Conservation (phyloP, 768 basidiomycete genomes). For the Collybiopsis confluens region DNA sequence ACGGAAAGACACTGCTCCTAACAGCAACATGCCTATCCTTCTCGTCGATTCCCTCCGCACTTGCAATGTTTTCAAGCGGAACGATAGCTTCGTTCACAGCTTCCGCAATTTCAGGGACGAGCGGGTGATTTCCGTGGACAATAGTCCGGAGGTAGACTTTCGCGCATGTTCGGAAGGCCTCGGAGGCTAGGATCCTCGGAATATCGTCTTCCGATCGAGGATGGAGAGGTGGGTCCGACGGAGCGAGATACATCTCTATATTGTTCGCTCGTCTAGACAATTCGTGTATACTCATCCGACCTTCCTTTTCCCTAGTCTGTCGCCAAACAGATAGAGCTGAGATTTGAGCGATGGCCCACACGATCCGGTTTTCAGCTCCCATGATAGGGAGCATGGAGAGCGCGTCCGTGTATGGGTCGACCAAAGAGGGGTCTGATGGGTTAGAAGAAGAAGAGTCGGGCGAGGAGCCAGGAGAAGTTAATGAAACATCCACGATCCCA, state of each 20-base stretch:
- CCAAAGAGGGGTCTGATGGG: too few relatives aligned
- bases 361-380: constrained; percentile 79
- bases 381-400: constrained; percentile 79
- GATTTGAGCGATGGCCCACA: constrained; percentile 77
- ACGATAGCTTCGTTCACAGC: constrained; percentile 51
- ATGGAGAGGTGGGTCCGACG: constrained; percentile 14
- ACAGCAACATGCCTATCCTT: constrained; percentile 50
- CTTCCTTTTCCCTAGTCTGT: constrained; percentile 28
- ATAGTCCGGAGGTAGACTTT: constrained; percentile 74
- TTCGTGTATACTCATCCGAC: constrained; percentile 53
- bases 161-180: constrained; percentile 72
- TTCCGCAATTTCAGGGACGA: constrained; percentile 55
- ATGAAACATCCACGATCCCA: constrained; percentile 31
- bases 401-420: constrained; percentile 24
- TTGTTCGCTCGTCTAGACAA: constrained; percentile 50
- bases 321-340: constrained; percentile 68
- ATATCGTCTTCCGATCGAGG: constrained; percentile 20
- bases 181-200: constrained; percentile 43
- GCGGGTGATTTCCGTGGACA: constrained; percentile 68
- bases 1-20: constrained; percentile 74
- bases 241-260: constrained; percentile 39
- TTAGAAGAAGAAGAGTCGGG: too few relatives aligned
- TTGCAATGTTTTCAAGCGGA: constrained; percentile 37
- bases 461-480: too few relatives aligned
- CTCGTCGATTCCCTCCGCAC: constrained; percentile 20